phyloP scores from a whole-genome alignment of 805 yeast genomes.

The Pichia scutulata region DNA sequence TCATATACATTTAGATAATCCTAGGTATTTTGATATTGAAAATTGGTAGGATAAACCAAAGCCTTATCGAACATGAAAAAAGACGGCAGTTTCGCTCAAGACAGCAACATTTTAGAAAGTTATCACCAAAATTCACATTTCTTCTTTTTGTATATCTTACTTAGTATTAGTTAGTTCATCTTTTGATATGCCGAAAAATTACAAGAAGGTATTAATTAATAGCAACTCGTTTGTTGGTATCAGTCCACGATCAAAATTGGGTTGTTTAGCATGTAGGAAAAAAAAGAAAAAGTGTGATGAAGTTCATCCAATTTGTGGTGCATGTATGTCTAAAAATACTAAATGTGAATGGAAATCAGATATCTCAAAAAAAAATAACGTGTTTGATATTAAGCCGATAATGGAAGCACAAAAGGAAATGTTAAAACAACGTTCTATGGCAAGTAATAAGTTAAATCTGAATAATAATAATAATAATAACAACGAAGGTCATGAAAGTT shows the following conservation, averaged over 20 bases:
- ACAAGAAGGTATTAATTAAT: conserved; percentile 1
- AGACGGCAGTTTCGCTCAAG: too few relatives aligned
- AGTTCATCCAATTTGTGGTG: conserved; percentile 37
- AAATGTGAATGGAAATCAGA: conserved; percentile 25
- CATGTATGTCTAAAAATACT: conserved; percentile 29
- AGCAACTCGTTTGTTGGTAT: conserved; percentile 26
- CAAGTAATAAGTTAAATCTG: conserved; percentile 5
- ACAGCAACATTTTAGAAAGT: too few relatives aligned
- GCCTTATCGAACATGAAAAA: too few relatives aligned
- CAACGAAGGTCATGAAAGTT: not conserved
- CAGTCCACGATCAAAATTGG: conserved; percentile 30
- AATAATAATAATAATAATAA: not conserved
- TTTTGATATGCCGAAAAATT: not conserved
- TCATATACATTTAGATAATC: too few relatives aligned
- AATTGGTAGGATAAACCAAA: too few relatives aligned
- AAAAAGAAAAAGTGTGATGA: conserved; percentile 47
- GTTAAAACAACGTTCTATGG: conserved; percentile 3
- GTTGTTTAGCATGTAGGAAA: conserved; percentile 35
- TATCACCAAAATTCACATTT: not conserved
- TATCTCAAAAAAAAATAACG: conserved; percentile 6
- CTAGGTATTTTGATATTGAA: too few relatives aligned
- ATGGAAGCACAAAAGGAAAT: conserved; percentile 14
- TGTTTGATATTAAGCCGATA: conserved; percentile 12
- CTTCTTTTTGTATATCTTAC: accelerated
- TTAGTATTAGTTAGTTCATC: too few relatives aligned